A percentile compares a stretch with the other conserved stretches of the same genome.
phyloP scores from a whole-genome alignment of 2,329 filamentous ascomycete genomes.

The Tolypocladium guangdongense region DNA sequence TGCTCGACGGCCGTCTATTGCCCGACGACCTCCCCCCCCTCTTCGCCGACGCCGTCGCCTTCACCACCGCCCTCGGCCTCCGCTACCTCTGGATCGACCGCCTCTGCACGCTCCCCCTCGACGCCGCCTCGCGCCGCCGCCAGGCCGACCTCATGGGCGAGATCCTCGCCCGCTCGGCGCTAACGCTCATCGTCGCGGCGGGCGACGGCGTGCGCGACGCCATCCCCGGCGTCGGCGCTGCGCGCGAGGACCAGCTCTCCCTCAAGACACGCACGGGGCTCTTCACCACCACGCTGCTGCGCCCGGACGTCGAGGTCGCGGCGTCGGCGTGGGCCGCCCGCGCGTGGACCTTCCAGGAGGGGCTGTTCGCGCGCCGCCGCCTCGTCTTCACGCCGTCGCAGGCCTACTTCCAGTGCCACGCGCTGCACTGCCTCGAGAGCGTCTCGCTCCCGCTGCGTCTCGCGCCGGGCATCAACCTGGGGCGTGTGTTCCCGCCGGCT shows the following conservation, averaged over 20 bases:
- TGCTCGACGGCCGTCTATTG: conserved; percentile 7
- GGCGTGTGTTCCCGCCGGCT: conserved; percentile 19
- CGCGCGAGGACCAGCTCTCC: conserved; percentile 23
- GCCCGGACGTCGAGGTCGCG: conserved; percentile 23
- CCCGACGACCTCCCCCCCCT: conserved; percentile 17
- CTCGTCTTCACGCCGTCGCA: conserved; percentile 26
- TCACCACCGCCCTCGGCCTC: conserved; percentile 20
- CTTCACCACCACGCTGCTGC: conserved; percentile 24
- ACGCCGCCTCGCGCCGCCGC: conserved; percentile 12
- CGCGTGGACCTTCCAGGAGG: conserved; percentile 26
- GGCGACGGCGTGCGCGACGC: conserved; percentile 17
- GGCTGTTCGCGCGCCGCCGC: conserved; percentile 21
- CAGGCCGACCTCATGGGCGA: conserved; percentile 22
- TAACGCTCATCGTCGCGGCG: conserved; percentile 25
- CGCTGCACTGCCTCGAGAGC: conserved; percentile 26
- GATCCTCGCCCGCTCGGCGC: conserved; percentile 20
- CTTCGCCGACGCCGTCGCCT: conserved; percentile 21
- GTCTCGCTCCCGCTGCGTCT: conserved; percentile 20
- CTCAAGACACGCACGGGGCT: conserved; percentile 19
- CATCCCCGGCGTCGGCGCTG: conserved; percentile 22
- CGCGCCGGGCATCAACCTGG: conserved; percentile 18
- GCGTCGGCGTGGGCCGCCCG: conserved; percentile 23
- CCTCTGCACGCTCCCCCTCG: conserved; percentile 21
- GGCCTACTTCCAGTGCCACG: conserved; percentile 26
- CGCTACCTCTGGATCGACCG: conserved; percentile 27